phyloP scores from a whole-genome alignment of 2,329 filamentous ascomycete genomes.

The Botryotinia convoluta region DNA sequence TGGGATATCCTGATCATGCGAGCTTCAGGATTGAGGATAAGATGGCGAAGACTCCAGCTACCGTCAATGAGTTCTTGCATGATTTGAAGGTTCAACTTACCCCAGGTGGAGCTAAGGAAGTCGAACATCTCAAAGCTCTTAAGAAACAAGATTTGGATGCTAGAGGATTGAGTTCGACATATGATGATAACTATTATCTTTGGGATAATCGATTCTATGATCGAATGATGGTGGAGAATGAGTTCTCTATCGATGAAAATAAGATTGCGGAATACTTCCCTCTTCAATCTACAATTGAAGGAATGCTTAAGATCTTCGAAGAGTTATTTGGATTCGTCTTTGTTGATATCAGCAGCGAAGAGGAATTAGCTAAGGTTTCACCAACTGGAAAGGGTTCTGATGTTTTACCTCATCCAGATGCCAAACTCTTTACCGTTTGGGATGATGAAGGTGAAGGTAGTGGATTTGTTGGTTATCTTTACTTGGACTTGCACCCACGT shows the following conservation, averaged over 20 bases:
- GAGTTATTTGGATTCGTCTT: slow-evolving; percentile 78
- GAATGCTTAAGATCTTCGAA: slow-evolving; percentile 82
- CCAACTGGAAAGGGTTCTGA: slow-evolving; percentile 35
- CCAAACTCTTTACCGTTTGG: slow-evolving; percentile 82
- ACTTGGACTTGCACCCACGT: slow-evolving; percentile 76
- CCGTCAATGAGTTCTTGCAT: slow-evolving; percentile 68
- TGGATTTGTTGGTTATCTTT: slow-evolving; percentile 77
- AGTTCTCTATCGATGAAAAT: slow-evolving; percentile 76
- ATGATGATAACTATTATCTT: slow-evolving; percentile 72
- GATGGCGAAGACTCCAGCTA: slow-evolving; percentile 77
- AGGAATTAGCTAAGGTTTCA: slow-evolving; percentile 41
- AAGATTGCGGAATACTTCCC: slow-evolving; percentile 84
- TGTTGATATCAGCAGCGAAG: slow-evolving; percentile 66
- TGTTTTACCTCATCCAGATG: slow-evolving; percentile 79
- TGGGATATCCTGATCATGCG: slow-evolving; percentile 76
- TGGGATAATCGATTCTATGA: slow-evolving; percentile 84
- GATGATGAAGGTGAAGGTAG: slow-evolving; percentile 69
- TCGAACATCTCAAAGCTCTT: slow-evolving; percentile 65
- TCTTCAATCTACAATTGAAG: slow-evolving; percentile 66
- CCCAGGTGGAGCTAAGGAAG: slow-evolving; percentile 69
- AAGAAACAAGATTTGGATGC: slow-evolving; percentile 68
- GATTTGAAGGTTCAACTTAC: slow-evolving; percentile 67
- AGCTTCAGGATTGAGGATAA: slow-evolving; percentile 75
- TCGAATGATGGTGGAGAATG: slow-evolving; percentile 74
- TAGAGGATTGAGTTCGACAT: slow-evolving; percentile 50